A percentile compares a stretch with the other conserved stretches of the same genome.
phyloP scores from a whole-genome alignment of 2,329 filamentous ascomycete species.

The Cercospora citrullina region DNA sequence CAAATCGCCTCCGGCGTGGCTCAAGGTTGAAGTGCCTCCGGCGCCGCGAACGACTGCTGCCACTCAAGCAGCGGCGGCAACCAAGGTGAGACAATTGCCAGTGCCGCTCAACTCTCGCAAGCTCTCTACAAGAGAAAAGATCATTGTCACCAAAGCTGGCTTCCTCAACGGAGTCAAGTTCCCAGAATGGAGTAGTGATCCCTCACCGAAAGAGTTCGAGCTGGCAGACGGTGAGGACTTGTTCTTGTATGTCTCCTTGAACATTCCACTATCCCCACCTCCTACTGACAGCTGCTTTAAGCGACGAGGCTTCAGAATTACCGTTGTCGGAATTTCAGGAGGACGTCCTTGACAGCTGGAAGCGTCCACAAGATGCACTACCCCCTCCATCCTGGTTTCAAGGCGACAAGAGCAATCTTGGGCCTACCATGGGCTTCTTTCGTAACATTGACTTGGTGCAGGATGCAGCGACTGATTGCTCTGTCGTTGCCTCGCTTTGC shows the following conservation, averaged over 20 bases:
- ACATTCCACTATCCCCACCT: constrained; percentile 5
- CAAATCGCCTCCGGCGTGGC: neutral
- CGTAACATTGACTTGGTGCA: constrained; percentile 80
- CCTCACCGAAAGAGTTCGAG: constrained; percentile 63
- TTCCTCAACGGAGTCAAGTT: constrained; percentile 81
- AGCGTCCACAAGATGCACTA: constrained; percentile 70
- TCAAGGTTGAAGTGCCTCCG: constrained; percentile 11
- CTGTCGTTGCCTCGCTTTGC: constrained; percentile 92
- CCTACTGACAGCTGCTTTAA: constrained; percentile 45
- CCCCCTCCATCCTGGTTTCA: constrained; percentile 45
- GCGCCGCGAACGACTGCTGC: neutral
- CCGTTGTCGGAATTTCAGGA: constrained; percentile 73
- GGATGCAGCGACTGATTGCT: constrained; percentile 94
- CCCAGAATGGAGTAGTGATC: constrained; percentile 75
- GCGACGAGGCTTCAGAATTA: constrained; percentile 63
- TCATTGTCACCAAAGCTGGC: constrained; percentile 74
- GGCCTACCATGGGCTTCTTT: constrained; percentile 58
- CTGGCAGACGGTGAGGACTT: constrained; percentile 49
- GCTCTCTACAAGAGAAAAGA: constrained; percentile 69
- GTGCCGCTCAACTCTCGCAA: constrained; percentile 61
- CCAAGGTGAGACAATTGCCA: constrained; percentile 40
- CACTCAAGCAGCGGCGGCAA: constrained; percentile 9
- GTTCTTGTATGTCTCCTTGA: constrained; percentile 61
- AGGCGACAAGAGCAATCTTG: constrained; percentile 34
- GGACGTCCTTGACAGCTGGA: constrained; percentile 80